Conservation (phyloP, 805 yeast genomes). For the Lipomyces yamanashiensis region DNA sequence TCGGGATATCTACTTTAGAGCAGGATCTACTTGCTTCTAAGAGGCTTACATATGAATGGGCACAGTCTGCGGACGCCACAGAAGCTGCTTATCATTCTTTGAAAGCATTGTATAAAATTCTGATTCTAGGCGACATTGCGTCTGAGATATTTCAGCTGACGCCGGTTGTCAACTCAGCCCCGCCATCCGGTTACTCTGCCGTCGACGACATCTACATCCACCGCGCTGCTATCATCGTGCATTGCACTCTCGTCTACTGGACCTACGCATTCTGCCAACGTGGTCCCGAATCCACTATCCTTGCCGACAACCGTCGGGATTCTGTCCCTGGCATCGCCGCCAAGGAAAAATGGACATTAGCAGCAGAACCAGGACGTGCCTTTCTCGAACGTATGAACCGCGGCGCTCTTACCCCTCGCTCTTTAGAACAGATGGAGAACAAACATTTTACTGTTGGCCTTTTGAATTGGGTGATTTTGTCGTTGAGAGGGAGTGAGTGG, state of each 20-base stretch:
- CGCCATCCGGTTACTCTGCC: slow-evolving; percentile 33
- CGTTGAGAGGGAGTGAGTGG: slow-evolving; percentile 40
- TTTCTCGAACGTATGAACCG: slow-evolving; percentile 57
- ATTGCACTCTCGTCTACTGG: slow-evolving; percentile 44
- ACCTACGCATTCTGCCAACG: slow-evolving; percentile 43
- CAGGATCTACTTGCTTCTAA: slow-evolving; percentile 56
- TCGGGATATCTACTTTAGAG: slow-evolving; percentile 64
- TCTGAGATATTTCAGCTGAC: slow-evolving; percentile 1
- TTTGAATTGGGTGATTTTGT: slow-evolving; percentile 44
- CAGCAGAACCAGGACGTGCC: slow-evolving; percentile 34
- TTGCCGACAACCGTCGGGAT: slow-evolving; percentile 8
- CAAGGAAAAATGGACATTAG: slow-evolving; percentile 33
- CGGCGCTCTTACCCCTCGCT: slow-evolving; percentile 41
- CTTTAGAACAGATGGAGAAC: slow-evolving; percentile 45
- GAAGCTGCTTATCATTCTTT: slow-evolving; percentile 59
- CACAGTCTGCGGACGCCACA: slow-evolving; percentile 51
- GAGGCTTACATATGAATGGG: slow-evolving; percentile 58
- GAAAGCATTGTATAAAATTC: slow-evolving; percentile 38
- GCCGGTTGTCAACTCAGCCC: neutral
- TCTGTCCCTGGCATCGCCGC: neutral
- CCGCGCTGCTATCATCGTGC: slow-evolving; percentile 41
- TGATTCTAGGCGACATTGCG: slow-evolving; percentile 21
- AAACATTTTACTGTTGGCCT: slow-evolving; percentile 62
- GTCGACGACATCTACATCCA: slow-evolving; percentile 41
- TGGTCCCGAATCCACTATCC: slow-evolving; percentile 43